A percentile compares a stretch with the other conserved stretches of the same genome.
phyloP scores from a whole-genome alignment of 1,139 yeast genomes.

The Suhomyces guaymorum region DNA sequence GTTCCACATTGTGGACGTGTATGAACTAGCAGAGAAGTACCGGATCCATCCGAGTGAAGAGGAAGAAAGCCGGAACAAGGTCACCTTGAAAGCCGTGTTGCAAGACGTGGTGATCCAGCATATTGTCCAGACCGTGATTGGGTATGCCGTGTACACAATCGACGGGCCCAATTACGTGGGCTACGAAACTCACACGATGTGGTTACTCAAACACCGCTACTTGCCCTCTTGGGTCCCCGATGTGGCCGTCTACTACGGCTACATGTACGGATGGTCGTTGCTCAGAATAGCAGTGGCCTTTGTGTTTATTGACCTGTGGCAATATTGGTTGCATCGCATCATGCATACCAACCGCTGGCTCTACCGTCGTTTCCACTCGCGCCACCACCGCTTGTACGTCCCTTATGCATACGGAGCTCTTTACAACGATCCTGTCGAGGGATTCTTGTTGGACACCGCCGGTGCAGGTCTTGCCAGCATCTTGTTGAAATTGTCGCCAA shows the following conservation, averaged over 20 bases:
- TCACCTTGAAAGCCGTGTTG: constrained; percentile 65
- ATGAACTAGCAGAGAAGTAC: constrained; percentile 74
- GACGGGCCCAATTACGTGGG: constrained; percentile 75
- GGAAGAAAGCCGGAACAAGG: constrained; percentile 72
- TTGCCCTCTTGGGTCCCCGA: constrained; percentile 46
- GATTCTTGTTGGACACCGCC: constrained; percentile 83
- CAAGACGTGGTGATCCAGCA: constrained; percentile 86
- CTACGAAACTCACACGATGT: constrained; percentile 64
- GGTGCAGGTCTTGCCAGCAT: constrained; percentile 87
- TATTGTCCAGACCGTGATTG: constrained; percentile 73
- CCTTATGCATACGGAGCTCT: constrained; percentile 97
- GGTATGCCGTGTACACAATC: constrained; percentile 50
- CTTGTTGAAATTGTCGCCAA: constrained; percentile 61
- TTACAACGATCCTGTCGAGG: constrained; percentile 92
- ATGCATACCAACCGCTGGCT: constrained; percentile 83
- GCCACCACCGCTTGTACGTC: constrained; percentile 90
- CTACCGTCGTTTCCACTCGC: constrained; percentile 83
- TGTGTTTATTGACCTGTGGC: constrained; percentile 88
- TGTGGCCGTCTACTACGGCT: constrained; percentile 45
- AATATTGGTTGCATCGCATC: constrained; percentile 79
- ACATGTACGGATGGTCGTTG: constrained; percentile 62
- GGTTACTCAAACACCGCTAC: constrained; percentile 55
- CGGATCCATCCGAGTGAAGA: constrained; percentile 93
- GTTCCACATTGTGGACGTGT: constrained; percentile 74
- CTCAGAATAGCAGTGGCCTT: constrained; percentile 63